phyloP scores from a whole-genome alignment of 495 filamentous ascomycete genomes.

The Clavariopsis aquatica region DNA sequence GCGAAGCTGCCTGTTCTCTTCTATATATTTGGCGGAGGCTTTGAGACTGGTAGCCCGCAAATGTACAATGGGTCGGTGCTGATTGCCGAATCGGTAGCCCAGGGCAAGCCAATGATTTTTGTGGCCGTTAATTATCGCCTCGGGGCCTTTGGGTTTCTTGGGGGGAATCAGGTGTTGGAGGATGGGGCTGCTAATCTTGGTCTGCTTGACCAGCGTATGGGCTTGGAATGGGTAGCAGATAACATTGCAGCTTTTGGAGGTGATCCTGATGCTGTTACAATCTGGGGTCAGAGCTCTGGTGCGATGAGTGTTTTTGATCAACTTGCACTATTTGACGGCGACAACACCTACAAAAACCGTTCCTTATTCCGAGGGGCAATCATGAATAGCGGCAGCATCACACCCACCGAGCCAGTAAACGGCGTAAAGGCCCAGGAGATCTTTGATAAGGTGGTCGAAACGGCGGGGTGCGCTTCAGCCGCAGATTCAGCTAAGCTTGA shows the following conservation, averaged over 20 bases:
- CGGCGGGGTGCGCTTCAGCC: constrained; percentile 58
- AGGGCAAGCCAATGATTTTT: constrained; percentile 62
- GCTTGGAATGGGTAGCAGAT: constrained; percentile 41
- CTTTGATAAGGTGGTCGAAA: constrained; percentile 59
- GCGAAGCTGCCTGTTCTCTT: constrained; percentile 61
- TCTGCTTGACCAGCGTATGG: constrained; percentile 40
- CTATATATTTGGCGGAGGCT: constrained; percentile 68
- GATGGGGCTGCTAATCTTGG: constrained; percentile 61
- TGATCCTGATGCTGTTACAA: constrained; percentile 54
- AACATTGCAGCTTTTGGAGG: constrained; percentile 45
- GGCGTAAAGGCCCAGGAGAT: constrained; percentile 61
- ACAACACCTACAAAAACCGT: constrained; percentile 67
- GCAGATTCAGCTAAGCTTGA: constrained; percentile 53
- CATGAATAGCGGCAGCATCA: constrained; percentile 67
- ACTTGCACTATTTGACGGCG: constrained; percentile 59
- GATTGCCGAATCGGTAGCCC: constrained; percentile 52
- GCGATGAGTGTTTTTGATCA: constrained; percentile 59
- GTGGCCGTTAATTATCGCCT: constrained; percentile 64
- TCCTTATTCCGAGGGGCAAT: constrained; percentile 68
- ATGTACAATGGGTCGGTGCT: constrained; percentile 60
- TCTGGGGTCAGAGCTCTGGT: constrained; percentile 73
- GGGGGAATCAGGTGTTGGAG: constrained; percentile 60
- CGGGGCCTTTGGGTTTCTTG: constrained; percentile 60
- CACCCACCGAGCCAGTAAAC: constrained; percentile 64
- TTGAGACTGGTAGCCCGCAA: constrained; percentile 59